These are phyloP conservation scores for Teratosphaeria viscida DNA, from an alignment of 2,329 filamentous ascomycete species.

Conservation along the genomic window DNA sequence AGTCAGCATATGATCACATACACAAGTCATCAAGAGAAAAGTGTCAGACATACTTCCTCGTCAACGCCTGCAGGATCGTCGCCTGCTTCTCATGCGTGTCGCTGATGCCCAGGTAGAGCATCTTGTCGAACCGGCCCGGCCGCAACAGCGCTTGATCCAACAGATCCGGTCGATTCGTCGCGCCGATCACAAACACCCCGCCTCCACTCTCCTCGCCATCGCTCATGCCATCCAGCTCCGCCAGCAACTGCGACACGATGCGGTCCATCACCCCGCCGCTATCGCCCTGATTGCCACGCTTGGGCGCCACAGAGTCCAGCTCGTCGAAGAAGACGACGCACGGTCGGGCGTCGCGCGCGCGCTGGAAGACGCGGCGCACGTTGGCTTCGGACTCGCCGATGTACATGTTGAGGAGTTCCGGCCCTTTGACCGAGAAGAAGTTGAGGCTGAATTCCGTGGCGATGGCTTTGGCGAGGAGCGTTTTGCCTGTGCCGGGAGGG, in stretches of 20 bases:
- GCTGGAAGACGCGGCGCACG: conserved; percentile 78
- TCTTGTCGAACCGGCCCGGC: conserved; percentile 92
- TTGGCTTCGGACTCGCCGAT: conserved; percentile 92
- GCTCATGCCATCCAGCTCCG: conserved; percentile 96
- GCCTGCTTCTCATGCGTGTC: conserved; percentile 96
- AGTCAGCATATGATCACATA: neutral
- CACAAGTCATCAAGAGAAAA: neutral
- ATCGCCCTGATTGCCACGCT: conserved; percentile 93
- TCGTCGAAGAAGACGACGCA: conserved; percentile 94
- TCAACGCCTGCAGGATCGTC: conserved; percentile 87
- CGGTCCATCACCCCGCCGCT: conserved; percentile 97
- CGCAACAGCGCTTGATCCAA: conserved; percentile 81
- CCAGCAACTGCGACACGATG: conserved; percentile 88
- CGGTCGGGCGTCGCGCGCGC: conserved; percentile 72
- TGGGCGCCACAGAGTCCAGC: conserved; percentile 85
- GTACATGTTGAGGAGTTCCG: conserved; percentile 90
- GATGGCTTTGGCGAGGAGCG: conserved; percentile 83
- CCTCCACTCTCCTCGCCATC: conserved; percentile 70
- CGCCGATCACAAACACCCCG: conserved; percentile 92
- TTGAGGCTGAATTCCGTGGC: conserved; percentile 89
- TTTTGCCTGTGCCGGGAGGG: conserved; percentile 84
- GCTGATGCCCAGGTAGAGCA: conserved; percentile 92
- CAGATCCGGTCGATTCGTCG: conserved; percentile 88
- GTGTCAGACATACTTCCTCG: conserved; percentile 66
- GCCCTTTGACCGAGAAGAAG: conserved; percentile 89